Base-by-base conservation (phyloP, 179 eudicot species). In the Patellifolia procumbens region DNA sequence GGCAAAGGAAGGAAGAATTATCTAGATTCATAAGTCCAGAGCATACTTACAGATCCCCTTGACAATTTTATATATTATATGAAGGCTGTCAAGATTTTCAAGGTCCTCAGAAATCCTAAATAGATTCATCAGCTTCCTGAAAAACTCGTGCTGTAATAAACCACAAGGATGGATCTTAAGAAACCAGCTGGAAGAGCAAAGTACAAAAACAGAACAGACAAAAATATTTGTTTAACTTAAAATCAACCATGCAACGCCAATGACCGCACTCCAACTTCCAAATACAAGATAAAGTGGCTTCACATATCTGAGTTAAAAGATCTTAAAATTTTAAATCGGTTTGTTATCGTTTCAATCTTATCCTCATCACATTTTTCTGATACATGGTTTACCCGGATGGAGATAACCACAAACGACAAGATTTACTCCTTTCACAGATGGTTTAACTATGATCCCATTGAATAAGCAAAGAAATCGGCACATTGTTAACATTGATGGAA, bases 21-120 rank as follows among this genome's bases (percentile, higher is more conserved):
- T 43, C 16, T 46, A 75, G 55, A 26, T 69, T 48, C 26, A 48
- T 26, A 45, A 26, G 49, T 74, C 43, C 35, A 72, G 4, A 5
- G 42, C 75, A 22, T 75, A 87, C 91, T 89, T 55, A 96, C 99
- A 82, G 76, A 96, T 91, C 83, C 96, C 98, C 81, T 84, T 85
- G 72, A 93, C 89, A 81, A 90, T 90, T 80, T 88, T 96, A 83
- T 82, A 93, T 32, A 96, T 85, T 82, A 91, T 78, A 83, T 87
- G 94, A 83, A 96, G 98, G 79, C 88, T 85, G 64, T 91, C 99
- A 71, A 83, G 75, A 81, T 93, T 87, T 78, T 90, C 92, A 82
- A 93, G 84, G 87, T 96, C 99, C 85, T 93, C 99, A 35, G 96
- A 96, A 48, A 89, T 80, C 70, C 86, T 87, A 59, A 93, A 96